A percentile compares a stretch with the other conserved stretches of the same genome.
phyloP scores from a whole-genome alignment of 441 rosid genomes.

The Raphanus hybrid region DNA sequence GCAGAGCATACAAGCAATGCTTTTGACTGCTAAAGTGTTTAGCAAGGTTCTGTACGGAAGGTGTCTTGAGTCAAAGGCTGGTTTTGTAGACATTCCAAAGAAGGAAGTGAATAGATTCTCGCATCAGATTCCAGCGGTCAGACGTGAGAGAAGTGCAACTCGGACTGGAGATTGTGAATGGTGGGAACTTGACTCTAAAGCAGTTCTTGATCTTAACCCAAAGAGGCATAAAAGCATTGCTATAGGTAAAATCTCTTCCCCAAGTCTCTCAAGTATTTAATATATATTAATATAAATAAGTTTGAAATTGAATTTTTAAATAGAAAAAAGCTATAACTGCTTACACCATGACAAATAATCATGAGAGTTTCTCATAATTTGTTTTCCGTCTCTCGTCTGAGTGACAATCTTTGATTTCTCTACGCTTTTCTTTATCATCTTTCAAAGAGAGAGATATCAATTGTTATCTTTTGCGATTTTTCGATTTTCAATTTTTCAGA shows the following conservation, averaged over 20 bases:
- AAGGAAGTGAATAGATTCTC: conserved; percentile 46
- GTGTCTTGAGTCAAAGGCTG: conserved; percentile 38
- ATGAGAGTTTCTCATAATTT: neutral
- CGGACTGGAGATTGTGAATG: conserved; percentile 30
- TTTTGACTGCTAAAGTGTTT: conserved; percentile 35
- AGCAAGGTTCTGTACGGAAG: conserved; percentile 40
- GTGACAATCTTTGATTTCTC: too few relatives aligned
- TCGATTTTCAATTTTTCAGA: neutral
- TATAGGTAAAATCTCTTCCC: neutral
- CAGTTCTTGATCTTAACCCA: conserved; percentile 40
- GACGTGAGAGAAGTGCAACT: neutral
- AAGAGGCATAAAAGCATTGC: neutral
- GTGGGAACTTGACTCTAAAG: conserved; percentile 59
- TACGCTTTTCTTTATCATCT: too few relatives aligned
- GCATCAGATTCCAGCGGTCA: conserved; percentile 24
- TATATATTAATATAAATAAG: neutral
- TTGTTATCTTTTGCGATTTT: neutral
- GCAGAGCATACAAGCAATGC: conserved; percentile 26
- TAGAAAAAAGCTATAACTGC: too few relatives aligned
- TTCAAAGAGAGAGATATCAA: neutral
- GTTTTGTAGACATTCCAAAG: conserved; percentile 35
- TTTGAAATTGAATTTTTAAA: neutral
- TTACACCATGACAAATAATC: neutral
- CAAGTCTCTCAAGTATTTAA: conserved; percentile 1
- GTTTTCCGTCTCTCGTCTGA: too few relatives aligned